A percentile compares a stretch with the other conserved stretches of the same genome.
These are phyloP conservation scores for Taxawa tesnikishii DNA, from an alignment of 2,329 filamentous ascomycete species.

Conservation along the genomic window DNA sequence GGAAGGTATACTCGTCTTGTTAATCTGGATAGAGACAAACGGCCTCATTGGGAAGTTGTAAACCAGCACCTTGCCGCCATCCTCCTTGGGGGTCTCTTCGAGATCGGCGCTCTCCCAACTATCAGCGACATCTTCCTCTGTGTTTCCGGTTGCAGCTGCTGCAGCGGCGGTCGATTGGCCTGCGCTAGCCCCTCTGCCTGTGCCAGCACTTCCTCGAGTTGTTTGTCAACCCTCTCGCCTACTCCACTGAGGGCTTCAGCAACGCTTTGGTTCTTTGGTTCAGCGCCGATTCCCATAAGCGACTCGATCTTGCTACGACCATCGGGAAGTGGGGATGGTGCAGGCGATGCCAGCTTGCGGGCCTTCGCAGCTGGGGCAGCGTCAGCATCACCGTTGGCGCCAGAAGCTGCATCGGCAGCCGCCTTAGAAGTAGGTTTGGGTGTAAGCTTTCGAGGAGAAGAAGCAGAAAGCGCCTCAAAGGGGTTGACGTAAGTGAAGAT, in stretches of 20 bases:
- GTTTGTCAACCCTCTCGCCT: conserved; percentile 45
- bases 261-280: conserved; percentile 36
- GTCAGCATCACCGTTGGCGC: conserved; percentile 12
- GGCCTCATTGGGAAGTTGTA: conserved; percentile 96
- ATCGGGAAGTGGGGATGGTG: conserved; percentile 9
- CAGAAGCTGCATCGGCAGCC: conserved; percentile 25
- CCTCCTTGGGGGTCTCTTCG: conserved; percentile 56
- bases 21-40: conserved; percentile 78
- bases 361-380: conserved; percentile 20
- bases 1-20: conserved; percentile 40
- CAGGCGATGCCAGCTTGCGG: conserved; percentile 20
- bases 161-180: conserved; percentile 29
- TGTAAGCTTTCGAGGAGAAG: conserved; percentile 46
- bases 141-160: conserved; percentile 30
- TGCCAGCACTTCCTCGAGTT: conserved; percentile 55
- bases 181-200: conserved; percentile 36
- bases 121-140: conserved; percentile 53
- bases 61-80: conserved; percentile 54
- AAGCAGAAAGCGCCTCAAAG: conserved; percentile 56
- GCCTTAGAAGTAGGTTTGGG: conserved; percentile 37
- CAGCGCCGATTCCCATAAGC: conserved; percentile 10
- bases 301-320: conserved; percentile 5
- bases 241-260: conserved; percentile 57
- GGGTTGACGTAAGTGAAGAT: conserved; percentile 63
- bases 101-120: conserved; percentile 84